These are phyloP conservation scores for Madurella mycetomatis DNA, from an alignment of 2,329 filamentous ascomycete species.

Conservation along the genomic window DNA sequence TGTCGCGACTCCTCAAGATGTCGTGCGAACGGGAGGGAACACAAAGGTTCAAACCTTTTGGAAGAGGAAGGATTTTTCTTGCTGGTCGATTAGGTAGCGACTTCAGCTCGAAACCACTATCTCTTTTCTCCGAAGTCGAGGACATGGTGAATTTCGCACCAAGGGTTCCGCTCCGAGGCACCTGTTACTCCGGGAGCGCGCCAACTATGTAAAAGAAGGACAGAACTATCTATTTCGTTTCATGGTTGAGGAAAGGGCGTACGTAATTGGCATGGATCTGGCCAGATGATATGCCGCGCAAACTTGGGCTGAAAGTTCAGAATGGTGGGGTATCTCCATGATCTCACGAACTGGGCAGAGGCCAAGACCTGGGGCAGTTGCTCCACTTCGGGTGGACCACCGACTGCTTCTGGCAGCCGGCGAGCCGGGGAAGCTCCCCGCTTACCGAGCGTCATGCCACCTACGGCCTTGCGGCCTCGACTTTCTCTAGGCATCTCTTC, in stretches of 20 bases:
- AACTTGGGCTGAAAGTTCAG: not conserved
- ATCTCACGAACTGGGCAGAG: no score
- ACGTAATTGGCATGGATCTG: no score
- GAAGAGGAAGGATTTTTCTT: conserved; percentile 35
- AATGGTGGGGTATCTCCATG: not conserved
- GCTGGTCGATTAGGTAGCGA: conserved; percentile 22
- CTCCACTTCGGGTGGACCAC: conserved; percentile 1
- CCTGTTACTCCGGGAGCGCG: no score
- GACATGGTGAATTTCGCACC: conserved; percentile 4
- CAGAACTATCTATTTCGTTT: no score
- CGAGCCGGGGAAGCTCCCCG: conserved; percentile 6
- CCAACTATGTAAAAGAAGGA: no score
- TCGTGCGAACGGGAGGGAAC: not conserved
- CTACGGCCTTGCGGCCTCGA: not conserved
- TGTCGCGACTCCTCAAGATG: not conserved
- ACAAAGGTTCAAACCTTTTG: conserved; percentile 26
- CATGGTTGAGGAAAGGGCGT: no score
- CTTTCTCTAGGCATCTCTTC: conserved; percentile 8
- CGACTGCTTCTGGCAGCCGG: conserved; percentile 11
- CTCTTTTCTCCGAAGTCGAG: not conserved
- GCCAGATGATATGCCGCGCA: no score
- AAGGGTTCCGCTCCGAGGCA: no score
- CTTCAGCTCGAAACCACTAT: not conserved
- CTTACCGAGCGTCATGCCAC: conserved; percentile 12
- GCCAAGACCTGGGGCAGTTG: conserved; percentile 10